Conservation (phyloP, 805 yeast species). For the Pichia exigua region DNA sequence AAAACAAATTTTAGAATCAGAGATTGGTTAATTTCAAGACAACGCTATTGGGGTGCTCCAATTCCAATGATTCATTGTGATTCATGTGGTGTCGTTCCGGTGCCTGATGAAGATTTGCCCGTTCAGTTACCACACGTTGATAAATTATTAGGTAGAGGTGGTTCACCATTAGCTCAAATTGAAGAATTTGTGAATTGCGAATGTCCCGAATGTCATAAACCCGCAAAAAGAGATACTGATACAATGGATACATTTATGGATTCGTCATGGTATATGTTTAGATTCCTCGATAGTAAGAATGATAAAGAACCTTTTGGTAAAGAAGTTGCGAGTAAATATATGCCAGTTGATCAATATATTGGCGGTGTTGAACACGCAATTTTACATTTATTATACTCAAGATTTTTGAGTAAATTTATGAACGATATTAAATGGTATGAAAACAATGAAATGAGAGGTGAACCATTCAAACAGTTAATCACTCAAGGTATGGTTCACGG, state of each 20-base stretch:
- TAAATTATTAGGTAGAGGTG: conserved; percentile 37
- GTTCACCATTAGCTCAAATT: conserved; percentile 62
- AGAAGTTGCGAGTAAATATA: conserved; percentile 38
- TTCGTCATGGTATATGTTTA: conserved; percentile 91
- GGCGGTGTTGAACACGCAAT: conserved; percentile 99
- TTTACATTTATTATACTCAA: conserved; percentile 75
- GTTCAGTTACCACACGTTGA: conserved; percentile 62
- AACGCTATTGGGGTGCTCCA: conserved; percentile 98
- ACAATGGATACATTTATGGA: conserved; percentile 99
- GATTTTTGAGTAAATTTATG: conserved; percentile 79
- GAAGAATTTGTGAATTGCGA: conserved; percentile 60
- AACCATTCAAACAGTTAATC: conserved; percentile 72
- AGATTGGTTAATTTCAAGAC: conserved; percentile 94
- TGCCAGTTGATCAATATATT: conserved; percentile 86
- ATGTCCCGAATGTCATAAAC: conserved; percentile 74
- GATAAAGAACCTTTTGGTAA: conserved; percentile 41
- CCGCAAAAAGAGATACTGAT: conserved; percentile 86
- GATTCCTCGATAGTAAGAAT: conserved; percentile 74
- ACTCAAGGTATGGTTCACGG: conserved; percentile 99
- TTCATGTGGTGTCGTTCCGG: conserved; percentile 84
- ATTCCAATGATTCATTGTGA: conserved; percentile 90
- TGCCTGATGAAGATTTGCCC: conserved; percentile 82
- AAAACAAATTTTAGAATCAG: conserved; percentile 58
- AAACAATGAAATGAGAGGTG: conserved; percentile 41
- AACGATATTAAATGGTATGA: conserved; percentile 68